Evolutionary conservation across 352 stramenopile species (phyloP).

Genomic region (Phytophthora fragariaefolia): DNA sequence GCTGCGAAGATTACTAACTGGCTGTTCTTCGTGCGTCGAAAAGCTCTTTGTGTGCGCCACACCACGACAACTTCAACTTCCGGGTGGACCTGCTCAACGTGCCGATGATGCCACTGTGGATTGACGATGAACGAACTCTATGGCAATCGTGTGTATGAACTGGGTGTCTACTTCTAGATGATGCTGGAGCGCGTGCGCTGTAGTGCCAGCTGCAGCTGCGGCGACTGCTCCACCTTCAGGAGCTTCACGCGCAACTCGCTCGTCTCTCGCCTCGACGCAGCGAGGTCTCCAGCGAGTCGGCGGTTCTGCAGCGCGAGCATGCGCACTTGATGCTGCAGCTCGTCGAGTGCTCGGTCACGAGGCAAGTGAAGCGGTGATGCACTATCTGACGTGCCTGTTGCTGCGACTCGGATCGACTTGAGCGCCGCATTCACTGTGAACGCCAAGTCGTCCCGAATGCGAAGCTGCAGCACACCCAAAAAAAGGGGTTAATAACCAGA

Average conservation of each 20-base stretch:
- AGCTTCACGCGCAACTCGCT: slow-evolving; percentile 63
- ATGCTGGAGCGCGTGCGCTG: slow-evolving; percentile 47
- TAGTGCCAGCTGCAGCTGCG: no score
- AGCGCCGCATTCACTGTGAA: slow-evolving; percentile 84
- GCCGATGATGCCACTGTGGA: slow-evolving; percentile 23
- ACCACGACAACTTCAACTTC: slow-evolving; percentile 37
- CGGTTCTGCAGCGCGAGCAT: slow-evolving; percentile 73
- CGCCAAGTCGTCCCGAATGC: slow-evolving; percentile 74
- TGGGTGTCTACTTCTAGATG: slow-evolving; percentile 18
- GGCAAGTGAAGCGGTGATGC: slow-evolving; percentile 20
- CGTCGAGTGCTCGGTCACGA: slow-evolving; percentile 40
- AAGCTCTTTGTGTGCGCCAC: slow-evolving; percentile 10
- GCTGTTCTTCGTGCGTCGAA: slow-evolving; percentile 2
- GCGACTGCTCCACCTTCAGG: slow-evolving; percentile 50
- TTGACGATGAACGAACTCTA: not conserved
- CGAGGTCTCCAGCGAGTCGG: slow-evolving; percentile 57
- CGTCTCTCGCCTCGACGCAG: slow-evolving; percentile 57
- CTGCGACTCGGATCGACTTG: slow-evolving; percentile 68
- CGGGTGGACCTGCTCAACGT: not conserved
- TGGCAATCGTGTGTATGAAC: slow-evolving; percentile 6
- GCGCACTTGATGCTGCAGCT: slow-evolving; percentile 68
- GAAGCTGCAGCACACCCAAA: slow-evolving; percentile 43
- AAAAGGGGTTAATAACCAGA: no score
- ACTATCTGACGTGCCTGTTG: not conserved
- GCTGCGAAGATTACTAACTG: slow-evolving; percentile 6